Base-by-base conservation (phyloP, 805 yeast genomes). In the Lachancea thermotolerans region DNA sequence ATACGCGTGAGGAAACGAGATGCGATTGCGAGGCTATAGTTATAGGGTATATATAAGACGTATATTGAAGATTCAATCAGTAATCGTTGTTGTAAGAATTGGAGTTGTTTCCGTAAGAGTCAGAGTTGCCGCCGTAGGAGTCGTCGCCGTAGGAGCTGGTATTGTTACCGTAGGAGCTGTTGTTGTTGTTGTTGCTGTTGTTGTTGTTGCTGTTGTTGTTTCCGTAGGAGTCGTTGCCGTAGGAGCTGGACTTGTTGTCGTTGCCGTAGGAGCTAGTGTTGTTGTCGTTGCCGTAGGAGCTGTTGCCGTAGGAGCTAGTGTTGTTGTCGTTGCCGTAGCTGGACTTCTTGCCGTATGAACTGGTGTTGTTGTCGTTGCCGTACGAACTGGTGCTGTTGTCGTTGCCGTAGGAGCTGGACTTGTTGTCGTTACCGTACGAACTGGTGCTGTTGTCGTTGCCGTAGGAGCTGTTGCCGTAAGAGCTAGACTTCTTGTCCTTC, bases 71-170 rank as follows among this genome's bases (percentile, higher is more conserved):
- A 21, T 4, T 7, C 25, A 7, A 21, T 21, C 25, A 21, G 43
- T 50, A 49, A 32, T 57, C 37, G 29, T 56, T 51, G 10, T 57
- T 60, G 37, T 50, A 55, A 11, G 56, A 49, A 41, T 55, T 54
- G 39, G 51, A 46, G 48, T 52, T 52, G 47, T 46, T 45, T 56
- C 68, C 60, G 53, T 57, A 48, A 49, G 65, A 60, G 46, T 56
- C 56, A 40, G 58, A 53, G 53, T 64, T 63, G 35, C 40, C 35
- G 25, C 58, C 56, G 42, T 48, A 51, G 14, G 59, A 56, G 52
- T 53, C 42, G 35, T 21, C 7, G 25, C 25, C 25, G 25, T 21
- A 21, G 27, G 48, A 45, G 49, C 51, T 54, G 33, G 17, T 43
- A 33, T 59, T 54, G 35, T 36, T 35, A 16, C 36, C 15, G 14